These are phyloP conservation scores for Amanita fuliginea DNA, from an alignment of 768 basidiomycete genomes.

Conservation along the genomic window DNA sequence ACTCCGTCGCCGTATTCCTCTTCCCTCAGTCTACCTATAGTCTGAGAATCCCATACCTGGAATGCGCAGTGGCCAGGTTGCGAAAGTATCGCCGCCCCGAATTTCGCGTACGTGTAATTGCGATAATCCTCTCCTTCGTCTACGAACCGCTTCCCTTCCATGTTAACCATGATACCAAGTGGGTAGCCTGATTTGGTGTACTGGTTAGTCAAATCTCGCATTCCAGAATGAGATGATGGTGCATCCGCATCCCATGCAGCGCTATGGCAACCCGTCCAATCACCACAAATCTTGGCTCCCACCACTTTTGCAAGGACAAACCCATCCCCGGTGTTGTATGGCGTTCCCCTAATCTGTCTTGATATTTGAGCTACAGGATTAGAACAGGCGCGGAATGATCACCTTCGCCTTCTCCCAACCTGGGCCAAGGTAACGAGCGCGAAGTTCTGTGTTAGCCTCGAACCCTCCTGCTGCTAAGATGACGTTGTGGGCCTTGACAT, in stretches of 20 bases:
- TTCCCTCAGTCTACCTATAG: conserved; percentile 30
- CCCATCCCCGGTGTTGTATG: conserved; percentile 61
- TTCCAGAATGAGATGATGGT: conserved; percentile 30
- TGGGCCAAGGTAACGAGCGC: conserved; percentile 43
- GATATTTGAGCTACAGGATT: neutral
- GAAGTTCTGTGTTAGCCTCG: conserved; percentile 43
- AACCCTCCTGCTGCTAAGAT: conserved; percentile 60
- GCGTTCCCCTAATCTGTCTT: conserved; percentile 53
- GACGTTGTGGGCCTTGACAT: conserved; percentile 32
- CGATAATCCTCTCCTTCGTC: conserved; percentile 67
- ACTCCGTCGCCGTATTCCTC: conserved; percentile 61
- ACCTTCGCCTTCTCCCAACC: conserved; percentile 52
- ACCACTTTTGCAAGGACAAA: conserved; percentile 37
- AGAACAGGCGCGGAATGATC: conserved; percentile 7
- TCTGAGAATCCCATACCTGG: conserved; percentile 52
- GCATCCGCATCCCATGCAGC: conserved; percentile 65
- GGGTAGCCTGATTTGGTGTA: conserved; percentile 70
- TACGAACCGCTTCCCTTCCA: conserved; percentile 46
- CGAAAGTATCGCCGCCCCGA: conserved; percentile 44
- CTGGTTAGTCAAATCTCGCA: conserved; percentile 53
- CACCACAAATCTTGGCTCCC: conserved; percentile 48
- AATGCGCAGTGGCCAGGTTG: conserved; percentile 54
- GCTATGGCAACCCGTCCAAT: conserved; percentile 63
- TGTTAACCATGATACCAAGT: conserved; percentile 59
- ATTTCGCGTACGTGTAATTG: conserved; percentile 66